phyloP scores from a whole-genome alignment of 352 stramenopile species.

The Globisporangium heterothallicum region DNA sequence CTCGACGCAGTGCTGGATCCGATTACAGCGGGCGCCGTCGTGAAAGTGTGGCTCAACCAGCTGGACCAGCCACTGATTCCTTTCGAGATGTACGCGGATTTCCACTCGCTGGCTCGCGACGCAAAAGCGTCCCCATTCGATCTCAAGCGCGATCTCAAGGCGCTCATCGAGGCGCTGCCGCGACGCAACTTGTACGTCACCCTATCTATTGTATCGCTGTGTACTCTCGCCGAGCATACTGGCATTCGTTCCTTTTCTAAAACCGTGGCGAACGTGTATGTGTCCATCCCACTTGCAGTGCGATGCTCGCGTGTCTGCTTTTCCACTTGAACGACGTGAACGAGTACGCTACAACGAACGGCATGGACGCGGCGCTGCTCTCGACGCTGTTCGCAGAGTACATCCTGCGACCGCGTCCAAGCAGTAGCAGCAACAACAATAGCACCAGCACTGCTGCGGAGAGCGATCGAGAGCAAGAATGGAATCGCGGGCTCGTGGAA shows the following conservation, averaged over 20 bases:
- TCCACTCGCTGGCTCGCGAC: conserved; percentile 34
- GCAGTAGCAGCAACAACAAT: conserved; percentile 3
- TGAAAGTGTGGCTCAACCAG: conserved; percentile 62
- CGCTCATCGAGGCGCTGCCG: conserved; percentile 51
- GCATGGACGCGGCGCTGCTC: conserved; percentile 54
- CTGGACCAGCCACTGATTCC: conserved; percentile 62
- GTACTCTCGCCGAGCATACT: no score
- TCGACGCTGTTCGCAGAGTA: conserved; percentile 45
- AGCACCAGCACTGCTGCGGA: conserved; percentile 7
- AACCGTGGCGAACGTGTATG: no score
- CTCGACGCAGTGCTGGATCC: conserved; percentile 52
- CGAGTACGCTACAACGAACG: conserved; percentile 70
- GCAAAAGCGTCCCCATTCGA: conserved; percentile 44
- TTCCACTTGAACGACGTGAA: conserved; percentile 83
- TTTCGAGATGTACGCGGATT: conserved; percentile 61
- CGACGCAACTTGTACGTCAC: conserved; percentile 58
- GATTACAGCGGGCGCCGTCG: conserved; percentile 48
- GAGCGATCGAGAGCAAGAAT: conserved; percentile 11
- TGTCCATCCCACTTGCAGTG: no score
- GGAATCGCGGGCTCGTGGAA: conserved; percentile 30
- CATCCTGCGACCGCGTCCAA: conserved; percentile 35
- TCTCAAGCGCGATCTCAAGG: conserved; percentile 46
- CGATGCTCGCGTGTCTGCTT: conserved; percentile 67
- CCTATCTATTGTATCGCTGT: neutral
- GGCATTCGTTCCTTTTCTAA: no score